Base-by-base conservation (phyloP, 495 filamentous ascomycete genomes). In the Echria macrotheca region DNA sequence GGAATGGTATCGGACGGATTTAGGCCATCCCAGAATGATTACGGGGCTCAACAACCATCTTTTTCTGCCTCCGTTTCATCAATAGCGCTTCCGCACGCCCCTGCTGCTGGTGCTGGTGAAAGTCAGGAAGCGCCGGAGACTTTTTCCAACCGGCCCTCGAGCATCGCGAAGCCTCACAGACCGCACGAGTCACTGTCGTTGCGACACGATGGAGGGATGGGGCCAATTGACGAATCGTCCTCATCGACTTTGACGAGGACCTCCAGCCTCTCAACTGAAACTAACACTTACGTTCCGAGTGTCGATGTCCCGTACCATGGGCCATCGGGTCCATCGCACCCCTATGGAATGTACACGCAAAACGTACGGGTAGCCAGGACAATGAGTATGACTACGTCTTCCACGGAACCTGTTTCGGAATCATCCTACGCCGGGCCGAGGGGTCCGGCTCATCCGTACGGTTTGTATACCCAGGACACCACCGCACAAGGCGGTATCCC, bases 321-420 rank as follows among this genome's bases (percentile, higher is more conserved):
- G 10, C 73, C 81, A 1, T 73, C 67, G 26, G 82, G 82, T n/a
- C 88, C 87, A n/a, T 84, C 85, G 33, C 88, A 93, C 56, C 89
- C 90, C 0, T 95, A 95, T 63, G 79, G 78, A 31, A 83, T 93
- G 81, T 95, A 94, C 58, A 69, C 83, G 2, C 90, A 94, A 49
- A 85, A 83, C 57, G 84, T 83, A 15, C 73, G 80, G 36, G 25
- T 71, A 4, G 77, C 82, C 47, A 79, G 84, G 35, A 80, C 82
- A 5, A 67, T 82, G 3, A 89, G 86, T 62, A 65, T 78, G 24
- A 74, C 76, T 29, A 90, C 82, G 22, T 77, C 74, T 4, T 85
- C 80, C 21, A 83, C 69, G 0, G 57, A 40, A 15, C 63, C 66
- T n/a, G 67, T 72, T n/a, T 65, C 75, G 1, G 81, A 85, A 41